phyloP scores from a whole-genome alignment of 2,329 filamentous ascomycete species.

The Trichoderma simmonsii region DNA sequence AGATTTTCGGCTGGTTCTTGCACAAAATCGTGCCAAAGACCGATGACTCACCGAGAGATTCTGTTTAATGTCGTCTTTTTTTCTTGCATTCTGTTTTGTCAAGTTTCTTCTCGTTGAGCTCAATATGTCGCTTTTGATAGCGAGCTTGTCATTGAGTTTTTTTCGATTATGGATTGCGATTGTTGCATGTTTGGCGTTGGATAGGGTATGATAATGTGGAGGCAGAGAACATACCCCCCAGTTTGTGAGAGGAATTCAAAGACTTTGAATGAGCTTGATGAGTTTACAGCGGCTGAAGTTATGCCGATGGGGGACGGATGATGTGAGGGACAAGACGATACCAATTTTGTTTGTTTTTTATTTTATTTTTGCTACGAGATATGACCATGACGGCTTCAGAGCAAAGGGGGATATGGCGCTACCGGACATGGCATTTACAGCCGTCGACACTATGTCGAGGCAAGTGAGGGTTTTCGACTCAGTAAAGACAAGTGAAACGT shows the following conservation, averaged over 20 bases:
- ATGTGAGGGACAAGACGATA: background rate
- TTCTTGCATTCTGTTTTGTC: background rate
- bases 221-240: background rate
- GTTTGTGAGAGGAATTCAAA: background rate
- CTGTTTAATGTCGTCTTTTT: background rate
- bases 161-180: slow-evolving; percentile 1
- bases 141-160: slow-evolving; percentile 1
- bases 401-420: background rate
- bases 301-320: background rate
- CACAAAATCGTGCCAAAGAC: background rate
- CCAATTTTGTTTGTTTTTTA: background rate
- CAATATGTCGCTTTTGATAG: slow-evolving; percentile 20
- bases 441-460: slow-evolving; percentile 1
- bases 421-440: background rate
- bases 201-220: slow-evolving; percentile 19
- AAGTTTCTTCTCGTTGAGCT: background rate
- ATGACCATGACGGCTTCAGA: slow-evolving; percentile 16
- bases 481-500: background rate
- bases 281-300: background rate
- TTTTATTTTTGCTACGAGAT: background rate
- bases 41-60: background rate
- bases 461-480: background rate
- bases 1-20: slow-evolving; percentile 21
- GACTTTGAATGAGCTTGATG: background rate
- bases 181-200: slow-evolving; percentile 26